Percentiles rank a stretch among this genome's conserved stretches.
phyloP scores from a whole-genome alignment of 2,329 filamentous ascomycete species.

The Ophiostoma piceae region DNA sequence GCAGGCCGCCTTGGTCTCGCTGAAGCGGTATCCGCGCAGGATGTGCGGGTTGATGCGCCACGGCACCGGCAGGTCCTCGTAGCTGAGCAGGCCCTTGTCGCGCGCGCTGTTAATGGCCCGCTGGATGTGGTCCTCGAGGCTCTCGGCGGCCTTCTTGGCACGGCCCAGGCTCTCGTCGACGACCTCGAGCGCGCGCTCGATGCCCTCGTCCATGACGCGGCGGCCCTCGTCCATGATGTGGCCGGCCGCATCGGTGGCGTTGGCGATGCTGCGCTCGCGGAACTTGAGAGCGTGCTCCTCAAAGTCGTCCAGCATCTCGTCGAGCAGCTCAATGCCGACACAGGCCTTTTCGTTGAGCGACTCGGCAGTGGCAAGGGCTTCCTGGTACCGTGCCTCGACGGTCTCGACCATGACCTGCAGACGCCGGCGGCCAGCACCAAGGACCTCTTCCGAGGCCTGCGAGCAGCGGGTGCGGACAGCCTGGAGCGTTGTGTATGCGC shows the following conservation, averaged over 20 bases:
- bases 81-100: slow-evolving; percentile 76
- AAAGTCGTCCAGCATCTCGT: slow-evolving; percentile 77
- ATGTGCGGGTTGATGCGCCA: slow-evolving; percentile 97
- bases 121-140: slow-evolving; percentile 78
- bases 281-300: slow-evolving; percentile 77
- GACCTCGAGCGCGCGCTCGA: slow-evolving; percentile 68
- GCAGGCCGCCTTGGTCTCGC: slow-evolving; percentile 84
- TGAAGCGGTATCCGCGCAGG: slow-evolving; percentile 84
- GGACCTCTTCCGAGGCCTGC: slow-evolving; percentile 80
- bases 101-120: slow-evolving; percentile 68
- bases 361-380: slow-evolving; percentile 76
- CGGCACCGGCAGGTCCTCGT: slow-evolving; percentile 82
- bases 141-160: slow-evolving; percentile 75
- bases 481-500: slow-evolving; percentile 79
- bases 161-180: slow-evolving; percentile 77
- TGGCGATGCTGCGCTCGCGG: slow-evolving; percentile 66
- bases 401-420: slow-evolving; percentile 90
- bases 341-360: slow-evolving; percentile 88
- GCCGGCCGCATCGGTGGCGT: slow-evolving; percentile 60
- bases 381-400: slow-evolving; percentile 79
- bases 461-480: slow-evolving; percentile 84
- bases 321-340: slow-evolving; percentile 79
- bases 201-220: slow-evolving; percentile 72
- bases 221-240: slow-evolving; percentile 72
- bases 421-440: slow-evolving; percentile 78